A percentile compares a stretch with the other conserved stretches of the same genome.
These are phyloP conservation scores for Aspergillus floridensis DNA, from an alignment of 2,329 filamentous ascomycete species.

Conservation along the genomic window DNA sequence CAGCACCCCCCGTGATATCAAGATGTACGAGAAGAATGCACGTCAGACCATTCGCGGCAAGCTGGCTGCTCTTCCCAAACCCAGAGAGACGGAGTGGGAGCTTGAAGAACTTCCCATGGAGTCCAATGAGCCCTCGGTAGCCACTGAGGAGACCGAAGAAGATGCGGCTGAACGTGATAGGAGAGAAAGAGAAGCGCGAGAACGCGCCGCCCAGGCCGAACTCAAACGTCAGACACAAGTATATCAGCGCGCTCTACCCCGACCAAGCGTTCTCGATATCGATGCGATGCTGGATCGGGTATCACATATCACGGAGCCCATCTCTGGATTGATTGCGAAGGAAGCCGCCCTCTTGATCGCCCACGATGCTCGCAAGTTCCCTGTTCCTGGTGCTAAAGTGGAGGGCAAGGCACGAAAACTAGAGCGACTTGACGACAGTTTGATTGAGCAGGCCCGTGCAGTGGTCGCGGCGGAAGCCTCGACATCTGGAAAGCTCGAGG, in stretches of 20 bases:
- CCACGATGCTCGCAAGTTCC: conserved; percentile 74
- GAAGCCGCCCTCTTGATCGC: conserved; percentile 80
- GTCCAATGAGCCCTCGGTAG: conserved; percentile 56
- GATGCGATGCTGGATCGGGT: conserved; percentile 65
- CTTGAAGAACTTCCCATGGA: conserved; percentile 83
- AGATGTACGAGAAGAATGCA: conserved; percentile 65
- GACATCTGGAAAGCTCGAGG: conserved; percentile 50
- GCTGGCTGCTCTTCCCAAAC: conserved; percentile 80
- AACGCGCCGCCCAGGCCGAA: conserved; percentile 67
- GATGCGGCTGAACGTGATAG: conserved; percentile 73
- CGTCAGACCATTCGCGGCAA: conserved; percentile 62
- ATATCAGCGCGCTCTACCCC: conserved; percentile 79
- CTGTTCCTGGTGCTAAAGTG: conserved; percentile 65
- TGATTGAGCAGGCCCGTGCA: conserved; percentile 71
- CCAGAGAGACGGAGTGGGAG: conserved; percentile 92
- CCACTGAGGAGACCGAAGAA: conserved; percentile 58
- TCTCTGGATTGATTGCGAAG: conserved; percentile 67
- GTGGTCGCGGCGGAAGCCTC: conserved; percentile 70
- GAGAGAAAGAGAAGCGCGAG: conserved; percentile 59
- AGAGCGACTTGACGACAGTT: conserved; percentile 66
- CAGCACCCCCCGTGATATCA: conserved; percentile 74
- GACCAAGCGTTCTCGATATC: conserved; percentile 71
- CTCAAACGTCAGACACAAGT: conserved; percentile 83
- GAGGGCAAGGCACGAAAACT: conserved; percentile 61
- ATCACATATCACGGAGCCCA: conserved; percentile 58